Evolutionary conservation across 139 green algal species (phyloP).

Genomic region (Monoraphidium neglectum): DNA sequence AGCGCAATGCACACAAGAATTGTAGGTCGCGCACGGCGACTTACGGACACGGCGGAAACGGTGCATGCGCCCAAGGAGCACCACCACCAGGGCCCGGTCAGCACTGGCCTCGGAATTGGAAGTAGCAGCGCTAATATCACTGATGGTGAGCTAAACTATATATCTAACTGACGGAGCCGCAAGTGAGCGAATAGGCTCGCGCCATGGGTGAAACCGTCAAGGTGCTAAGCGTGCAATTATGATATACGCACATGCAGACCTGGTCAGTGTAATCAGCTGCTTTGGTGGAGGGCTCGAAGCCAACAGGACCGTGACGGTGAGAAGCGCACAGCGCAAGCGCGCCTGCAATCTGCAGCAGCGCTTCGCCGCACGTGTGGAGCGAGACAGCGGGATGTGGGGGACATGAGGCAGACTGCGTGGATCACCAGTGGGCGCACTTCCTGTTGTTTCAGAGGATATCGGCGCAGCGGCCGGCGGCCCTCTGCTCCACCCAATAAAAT

Average conservation of each 20-base stretch:
- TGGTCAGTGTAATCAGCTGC: constrained; percentile 20
- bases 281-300: constrained; percentile 14
- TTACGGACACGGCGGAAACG: no score
- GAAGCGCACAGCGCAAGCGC: not conserved
- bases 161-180: no score
- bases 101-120: no score
- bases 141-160: no score
- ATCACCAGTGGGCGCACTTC: not conserved
- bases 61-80: no score
- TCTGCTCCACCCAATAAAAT: not conserved
- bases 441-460: not conserved
- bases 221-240: no score
- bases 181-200: no score
- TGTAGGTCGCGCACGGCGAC: no score
- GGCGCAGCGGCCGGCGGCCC: not conserved
- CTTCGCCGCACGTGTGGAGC: not conserved
- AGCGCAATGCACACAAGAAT: no score
- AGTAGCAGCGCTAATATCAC: no score
- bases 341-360: not conserved
- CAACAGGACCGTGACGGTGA: constrained; percentile 7
- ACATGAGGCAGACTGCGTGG: not conserved
- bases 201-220: no score
- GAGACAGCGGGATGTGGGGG: not conserved
- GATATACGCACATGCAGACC: constrained; percentile 9
- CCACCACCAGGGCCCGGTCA: no score